phyloP scores from a whole-genome alignment of 1,284 basidiomycete species.

The Sphagnurus paluster region DNA sequence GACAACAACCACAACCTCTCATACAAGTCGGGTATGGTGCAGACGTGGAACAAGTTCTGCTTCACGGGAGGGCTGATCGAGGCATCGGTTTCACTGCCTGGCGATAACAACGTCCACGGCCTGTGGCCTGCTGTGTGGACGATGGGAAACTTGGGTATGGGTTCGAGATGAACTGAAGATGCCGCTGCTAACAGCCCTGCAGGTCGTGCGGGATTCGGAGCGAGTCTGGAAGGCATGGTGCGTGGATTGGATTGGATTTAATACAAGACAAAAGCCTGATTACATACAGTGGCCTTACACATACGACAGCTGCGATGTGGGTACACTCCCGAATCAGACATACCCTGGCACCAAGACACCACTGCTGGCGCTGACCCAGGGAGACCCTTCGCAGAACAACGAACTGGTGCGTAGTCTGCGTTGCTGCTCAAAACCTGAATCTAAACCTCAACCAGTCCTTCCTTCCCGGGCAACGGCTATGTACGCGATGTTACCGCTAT shows the following conservation, averaged over 20 bases:
- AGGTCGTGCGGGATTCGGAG: slow-evolving; percentile 74
- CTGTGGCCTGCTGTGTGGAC: slow-evolving; percentile 80
- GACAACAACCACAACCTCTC: slow-evolving; percentile 36
- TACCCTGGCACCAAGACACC: slow-evolving; percentile 53
- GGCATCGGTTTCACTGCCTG: slow-evolving; percentile 58
- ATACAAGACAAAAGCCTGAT: neutral
- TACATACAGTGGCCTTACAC: slow-evolving; percentile 58
- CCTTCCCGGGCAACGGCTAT: slow-evolving; percentile 82
- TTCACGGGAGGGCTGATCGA: slow-evolving; percentile 77
- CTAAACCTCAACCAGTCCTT: no score
- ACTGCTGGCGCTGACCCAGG: slow-evolving; percentile 41
- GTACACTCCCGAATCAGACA: slow-evolving; percentile 82
- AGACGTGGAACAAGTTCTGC: slow-evolving; percentile 78
- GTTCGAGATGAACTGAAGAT: neutral
- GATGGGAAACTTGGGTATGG: slow-evolving; percentile 74
- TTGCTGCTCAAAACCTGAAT: neutral
- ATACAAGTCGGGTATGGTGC: slow-evolving; percentile 42
- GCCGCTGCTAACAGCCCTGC: neutral
- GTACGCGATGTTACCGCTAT: slow-evolving; percentile 58
- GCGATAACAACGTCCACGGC: slow-evolving; percentile 56
- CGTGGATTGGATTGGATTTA: slow-evolving; percentile 4
- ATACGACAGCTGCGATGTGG: slow-evolving; percentile 81
- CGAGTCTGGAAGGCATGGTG: slow-evolving; percentile 62
- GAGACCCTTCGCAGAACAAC: slow-evolving; percentile 39
- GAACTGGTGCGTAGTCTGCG: slow-evolving; percentile 35